A percentile compares a stretch with the other conserved stretches of the same genome.
Conservation (phyloP, 768 basidiomycete species). For the Boletus sp. region DNA sequence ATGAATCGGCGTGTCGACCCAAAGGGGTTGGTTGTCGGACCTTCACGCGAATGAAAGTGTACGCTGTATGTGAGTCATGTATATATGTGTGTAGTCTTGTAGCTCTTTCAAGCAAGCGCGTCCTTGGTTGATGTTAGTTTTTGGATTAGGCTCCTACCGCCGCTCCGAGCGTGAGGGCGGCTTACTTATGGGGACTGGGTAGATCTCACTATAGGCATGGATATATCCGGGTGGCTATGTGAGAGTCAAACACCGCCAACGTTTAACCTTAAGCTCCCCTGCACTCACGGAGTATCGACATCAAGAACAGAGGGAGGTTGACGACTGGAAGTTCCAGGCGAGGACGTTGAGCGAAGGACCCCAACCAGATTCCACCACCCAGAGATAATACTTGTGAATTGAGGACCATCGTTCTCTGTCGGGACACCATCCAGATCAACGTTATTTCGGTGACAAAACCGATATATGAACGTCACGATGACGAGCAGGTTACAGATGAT, state of each 20-base stretch:
- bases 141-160: background rate
- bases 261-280: no score
- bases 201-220: no score
- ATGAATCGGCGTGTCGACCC: background rate
- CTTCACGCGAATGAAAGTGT: background rate
- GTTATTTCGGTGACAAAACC: background rate
- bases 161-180: no score
- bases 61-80: background rate
- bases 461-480: slow-evolving; percentile 6
- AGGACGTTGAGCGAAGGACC: background rate
- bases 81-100: background rate
- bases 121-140: background rate
- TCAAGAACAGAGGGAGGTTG: slow-evolving; percentile 26
- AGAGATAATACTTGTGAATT: background rate
- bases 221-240: no score
- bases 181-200: no score
- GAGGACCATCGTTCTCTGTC: background rate
- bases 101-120: background rate
- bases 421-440: background rate
- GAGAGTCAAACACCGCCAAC: no score
- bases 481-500: slow-evolving; percentile 11
- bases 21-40: background rate
- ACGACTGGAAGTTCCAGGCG: no score
- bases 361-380: background rate
- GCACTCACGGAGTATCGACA: no score